Evolutionary conservation across 78 protist species (phyloP), one percentile per base, ranked within the genome.

Genomic region (Emiliania huxleyi): DNA sequence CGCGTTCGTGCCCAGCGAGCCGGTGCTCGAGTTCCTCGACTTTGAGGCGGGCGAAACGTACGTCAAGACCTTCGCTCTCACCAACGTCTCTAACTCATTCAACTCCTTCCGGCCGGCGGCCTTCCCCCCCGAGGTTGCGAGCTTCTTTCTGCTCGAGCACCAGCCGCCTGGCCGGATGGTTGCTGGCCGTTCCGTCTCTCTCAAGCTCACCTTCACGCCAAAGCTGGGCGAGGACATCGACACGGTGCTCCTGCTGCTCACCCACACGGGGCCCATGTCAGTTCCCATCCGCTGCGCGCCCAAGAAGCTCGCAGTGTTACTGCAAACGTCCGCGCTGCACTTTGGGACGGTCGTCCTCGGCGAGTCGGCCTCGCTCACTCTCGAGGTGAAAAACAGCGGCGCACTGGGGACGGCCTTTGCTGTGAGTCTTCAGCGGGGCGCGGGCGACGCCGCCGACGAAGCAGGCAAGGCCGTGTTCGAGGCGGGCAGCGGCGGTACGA

Each of bases 61-160:
- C 55, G 1, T 0, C 4, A 0, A 0, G 43, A 11, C 0, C 33
- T 11, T 94, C n/a, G 29, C 49, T 69, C 91, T 94, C 37, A 94
- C 95, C 8, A 94, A 94, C 79, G 96, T 94, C 55, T 44, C 90
- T 25, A 26, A 22, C 52, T n/a, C 91, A 5, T 94, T 94, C 93
- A 92, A 92, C 91, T 1, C 88, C 33, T 94, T 94, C 94, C 89
- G 69, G 75, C 25, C 92, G 42, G n/a, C 46, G 42, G 62, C 49
- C 18, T 33, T 93, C 22, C 44, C 55, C 18, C 40, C 37, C 29
- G 85, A 4, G 37, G 4, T 87, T 48, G 1, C 2, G 11, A 90
- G 81, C 52, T 89, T 87, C 55, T 92, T 94, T 69, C 46, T 44
- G 18, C n/a, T 94, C 11, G 8, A 0, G 23, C 71, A 88, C 85